These are phyloP conservation scores for Purpureocillium takamizusanense DNA, from an alignment of 2,329 filamentous ascomycete species.

Conservation along the genomic window DNA sequence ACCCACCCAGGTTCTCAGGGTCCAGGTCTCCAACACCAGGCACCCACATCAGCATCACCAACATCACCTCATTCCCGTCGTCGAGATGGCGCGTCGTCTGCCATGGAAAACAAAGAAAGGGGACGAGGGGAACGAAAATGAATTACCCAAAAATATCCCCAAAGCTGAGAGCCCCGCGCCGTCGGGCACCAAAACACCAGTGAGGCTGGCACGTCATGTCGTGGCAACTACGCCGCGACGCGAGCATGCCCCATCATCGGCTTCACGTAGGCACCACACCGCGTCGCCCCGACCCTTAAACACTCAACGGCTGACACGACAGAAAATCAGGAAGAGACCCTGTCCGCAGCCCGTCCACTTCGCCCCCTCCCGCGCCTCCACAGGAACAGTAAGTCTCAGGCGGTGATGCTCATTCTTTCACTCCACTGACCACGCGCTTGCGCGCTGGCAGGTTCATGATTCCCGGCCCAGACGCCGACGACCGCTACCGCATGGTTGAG, in stretches of 20 bases:
- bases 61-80: not conserved
- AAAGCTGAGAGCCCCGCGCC: not conserved
- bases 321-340: conserved; percentile 5
- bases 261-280: not conserved
- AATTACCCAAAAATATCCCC: conserved; percentile 7
- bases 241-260: not conserved
- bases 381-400: conserved; percentile 29
- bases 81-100: conserved; percentile 38
- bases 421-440: not conserved
- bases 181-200: not conserved
- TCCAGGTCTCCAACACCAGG: not conserved
- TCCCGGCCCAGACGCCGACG: conserved; percentile 56
- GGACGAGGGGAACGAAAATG: not conserved
- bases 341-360: conserved; percentile 35
- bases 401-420: not conserved
- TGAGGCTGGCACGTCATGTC: too few relatives aligned
- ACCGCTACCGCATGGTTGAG: conserved; percentile 74
- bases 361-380: conserved; percentile 40
- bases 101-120: conserved; percentile 34
- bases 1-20: too few relatives aligned
- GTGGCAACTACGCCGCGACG: conserved; percentile 3
- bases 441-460: conserved; percentile 49
- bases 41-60: not conserved
- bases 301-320: too few relatives aligned
- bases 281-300: conserved; percentile 1